These are phyloP conservation scores for Termitomyces sp. DNA, from an alignment of 768 basidiomycete species.

Conservation along the genomic window DNA sequence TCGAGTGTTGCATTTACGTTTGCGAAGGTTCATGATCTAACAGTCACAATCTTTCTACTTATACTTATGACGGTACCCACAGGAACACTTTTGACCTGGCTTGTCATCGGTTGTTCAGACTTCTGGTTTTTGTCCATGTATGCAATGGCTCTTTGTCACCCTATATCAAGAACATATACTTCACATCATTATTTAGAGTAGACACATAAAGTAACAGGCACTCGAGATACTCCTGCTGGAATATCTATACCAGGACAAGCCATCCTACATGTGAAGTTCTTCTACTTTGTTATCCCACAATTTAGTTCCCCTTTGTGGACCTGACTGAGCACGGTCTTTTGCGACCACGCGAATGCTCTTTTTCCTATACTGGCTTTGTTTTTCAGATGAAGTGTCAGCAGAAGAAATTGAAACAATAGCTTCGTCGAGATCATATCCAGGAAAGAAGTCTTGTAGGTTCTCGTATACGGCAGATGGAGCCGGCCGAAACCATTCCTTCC, in stretches of 20 bases:
- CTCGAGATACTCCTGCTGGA: not conserved
- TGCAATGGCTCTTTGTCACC: not conserved
- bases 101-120: not conserved
- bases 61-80: not conserved
- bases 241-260: not conserved
- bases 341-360: constrained; percentile 87
- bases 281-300: constrained; percentile 42
- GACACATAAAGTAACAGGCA: not conserved
- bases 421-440: constrained; percentile 83
- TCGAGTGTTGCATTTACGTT: constrained; percentile 71
- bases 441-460: constrained; percentile 82
- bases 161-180: not conserved
- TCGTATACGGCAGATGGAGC: constrained; percentile 77
- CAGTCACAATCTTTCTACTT: not conserved
- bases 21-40: constrained; percentile 53
- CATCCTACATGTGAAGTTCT: constrained; percentile 31
- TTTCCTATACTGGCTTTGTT: constrained; percentile 12
- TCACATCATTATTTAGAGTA: not conserved
- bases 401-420: constrained; percentile 65
- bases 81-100: constrained; percentile 27
- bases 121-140: not conserved
- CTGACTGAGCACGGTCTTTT: constrained; percentile 56
- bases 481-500: constrained; percentile 54
- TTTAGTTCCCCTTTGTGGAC: constrained; percentile 32
- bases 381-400: constrained; percentile 32